Conservation (phyloP, 192 early-diverging fungal species). For the Coemansia sp. region DNA sequence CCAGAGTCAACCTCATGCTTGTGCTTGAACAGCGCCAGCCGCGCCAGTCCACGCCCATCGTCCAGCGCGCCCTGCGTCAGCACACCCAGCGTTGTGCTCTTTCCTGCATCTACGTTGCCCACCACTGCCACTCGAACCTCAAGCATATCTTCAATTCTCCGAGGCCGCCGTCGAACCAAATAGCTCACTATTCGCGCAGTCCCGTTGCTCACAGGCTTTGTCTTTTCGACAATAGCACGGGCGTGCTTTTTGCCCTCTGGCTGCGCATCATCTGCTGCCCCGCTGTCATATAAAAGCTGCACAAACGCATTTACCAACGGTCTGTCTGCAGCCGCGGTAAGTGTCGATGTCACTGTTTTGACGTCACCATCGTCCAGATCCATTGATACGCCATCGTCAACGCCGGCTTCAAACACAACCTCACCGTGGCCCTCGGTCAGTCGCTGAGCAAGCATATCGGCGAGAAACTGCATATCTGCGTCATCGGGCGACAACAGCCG, state of each 20-base stretch:
- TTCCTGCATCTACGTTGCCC: constrained; percentile 87
- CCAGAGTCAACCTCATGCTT: constrained; percentile 91
- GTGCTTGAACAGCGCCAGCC: constrained; percentile 84
- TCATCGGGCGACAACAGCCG: constrained; percentile 50
- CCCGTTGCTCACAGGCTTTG: background rate
- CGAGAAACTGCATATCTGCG: constrained; percentile 52
- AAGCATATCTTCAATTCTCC: constrained; percentile 74
- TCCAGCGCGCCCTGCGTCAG: constrained; percentile 87
- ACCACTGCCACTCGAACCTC: constrained; percentile 87
- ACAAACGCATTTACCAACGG: constrained; percentile 23
- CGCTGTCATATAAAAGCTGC: constrained; percentile 35
- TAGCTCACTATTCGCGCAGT: constrained; percentile 8
- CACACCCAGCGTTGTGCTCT: constrained; percentile 87
- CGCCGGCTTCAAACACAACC: constrained; percentile 74
- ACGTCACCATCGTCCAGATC: constrained; percentile 58
- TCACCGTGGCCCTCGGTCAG: constrained; percentile 69
- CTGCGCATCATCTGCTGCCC: constrained; percentile 4
- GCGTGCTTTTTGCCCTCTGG: constrained; percentile 12
- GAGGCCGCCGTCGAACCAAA: constrained; percentile 70
- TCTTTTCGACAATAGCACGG: constrained; percentile 14
- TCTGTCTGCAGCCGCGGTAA: constrained; percentile 30
- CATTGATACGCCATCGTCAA: constrained; percentile 74
- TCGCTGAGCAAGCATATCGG: constrained; percentile 41
- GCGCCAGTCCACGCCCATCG: constrained; percentile 88
- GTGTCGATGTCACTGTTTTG: constrained; percentile 34